phyloP scores from a whole-genome alignment of 2,329 filamentous ascomycete genomes.

The Phyllosticta citribraziliensis region DNA sequence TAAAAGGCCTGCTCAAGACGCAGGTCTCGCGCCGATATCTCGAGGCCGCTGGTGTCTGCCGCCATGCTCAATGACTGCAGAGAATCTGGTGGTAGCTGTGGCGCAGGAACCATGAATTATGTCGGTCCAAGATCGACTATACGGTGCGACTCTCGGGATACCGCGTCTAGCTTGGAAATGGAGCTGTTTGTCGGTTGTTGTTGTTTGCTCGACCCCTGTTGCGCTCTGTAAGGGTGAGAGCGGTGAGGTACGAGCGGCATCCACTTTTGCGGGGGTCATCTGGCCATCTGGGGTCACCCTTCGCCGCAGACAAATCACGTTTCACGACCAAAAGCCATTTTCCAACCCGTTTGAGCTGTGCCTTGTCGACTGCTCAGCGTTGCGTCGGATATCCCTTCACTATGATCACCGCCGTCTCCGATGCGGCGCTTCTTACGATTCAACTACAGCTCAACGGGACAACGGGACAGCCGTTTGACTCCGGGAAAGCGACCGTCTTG shows the following conservation, averaged over 20 bases:
- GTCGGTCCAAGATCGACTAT: background rate
- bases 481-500: background rate
- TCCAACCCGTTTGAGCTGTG: background rate
- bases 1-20: slow-evolving; percentile 8
- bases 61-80: background rate
- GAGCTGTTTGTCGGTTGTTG: background rate
- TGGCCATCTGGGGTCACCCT: background rate
- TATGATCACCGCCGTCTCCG: background rate
- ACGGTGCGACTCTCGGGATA: background rate
- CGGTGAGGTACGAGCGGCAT: slow-evolving; percentile 1
- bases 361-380: background rate
- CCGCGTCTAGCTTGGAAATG: background rate
- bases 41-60: background rate
- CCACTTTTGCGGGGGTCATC: slow-evolving; percentile 7
- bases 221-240: slow-evolving; percentile 1
- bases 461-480: background rate
- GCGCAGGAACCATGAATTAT: background rate
- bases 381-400: background rate
- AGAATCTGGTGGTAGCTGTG: background rate
- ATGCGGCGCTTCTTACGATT: background rate
- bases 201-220: slow-evolving; percentile 1
- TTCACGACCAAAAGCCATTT: background rate
- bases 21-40: slow-evolving; percentile 8
- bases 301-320: background rate
- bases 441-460: background rate